A percentile compares a stretch with the other conserved stretches of the same genome.
Conservation (phyloP, 768 basidiomycete species). For the Lactarius psammicola region DNA sequence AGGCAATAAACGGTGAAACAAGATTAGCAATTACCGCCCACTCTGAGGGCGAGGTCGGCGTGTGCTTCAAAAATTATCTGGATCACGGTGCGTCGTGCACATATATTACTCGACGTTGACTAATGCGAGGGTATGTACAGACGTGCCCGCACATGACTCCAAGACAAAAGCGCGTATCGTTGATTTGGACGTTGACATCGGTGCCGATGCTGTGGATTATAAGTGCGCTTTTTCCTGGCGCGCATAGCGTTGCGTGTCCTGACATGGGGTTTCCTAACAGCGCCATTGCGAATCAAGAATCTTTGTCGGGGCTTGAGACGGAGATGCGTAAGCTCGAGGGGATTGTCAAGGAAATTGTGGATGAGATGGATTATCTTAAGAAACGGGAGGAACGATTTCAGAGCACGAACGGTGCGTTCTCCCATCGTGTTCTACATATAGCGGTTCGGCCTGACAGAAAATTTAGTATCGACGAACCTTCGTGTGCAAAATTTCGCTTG, state of each 20-base stretch:
- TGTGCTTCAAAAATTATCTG: conserved; percentile 86
- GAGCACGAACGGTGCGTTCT: conserved; percentile 78
- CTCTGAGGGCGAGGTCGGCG: conserved; percentile 90
- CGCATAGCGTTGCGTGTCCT: background rate
- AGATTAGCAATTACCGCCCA: conserved; percentile 93
- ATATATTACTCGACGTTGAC: background rate
- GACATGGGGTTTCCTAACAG: conserved; percentile 41
- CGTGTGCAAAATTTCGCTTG: conserved; percentile 93
- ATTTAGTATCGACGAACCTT: conserved; percentile 80
- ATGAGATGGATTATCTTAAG: conserved; percentile 91
- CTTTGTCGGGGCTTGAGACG: conserved; percentile 89
- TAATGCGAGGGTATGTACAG: background rate
- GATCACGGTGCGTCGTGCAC: conserved; percentile 58
- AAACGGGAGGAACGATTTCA: conserved; percentile 85
- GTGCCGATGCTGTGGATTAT: conserved; percentile 98
- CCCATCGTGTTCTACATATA: background rate
- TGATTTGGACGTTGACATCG: conserved; percentile 96
- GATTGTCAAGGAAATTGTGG: conserved; percentile 88
- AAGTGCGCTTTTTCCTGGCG: conserved; percentile 59
- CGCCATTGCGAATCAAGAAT: conserved; percentile 98
- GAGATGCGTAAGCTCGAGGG: conserved; percentile 99
- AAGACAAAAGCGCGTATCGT: conserved; percentile 61
- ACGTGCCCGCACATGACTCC: conserved; percentile 41
- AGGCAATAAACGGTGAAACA: conserved; percentile 84
- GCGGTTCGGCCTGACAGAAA: background rate